Evolutionary conservation across 352 stramenopile genomes (phyloP), one percentile per base, ranked within the genome.

Genomic region (Phytophthora sp.): DNA sequence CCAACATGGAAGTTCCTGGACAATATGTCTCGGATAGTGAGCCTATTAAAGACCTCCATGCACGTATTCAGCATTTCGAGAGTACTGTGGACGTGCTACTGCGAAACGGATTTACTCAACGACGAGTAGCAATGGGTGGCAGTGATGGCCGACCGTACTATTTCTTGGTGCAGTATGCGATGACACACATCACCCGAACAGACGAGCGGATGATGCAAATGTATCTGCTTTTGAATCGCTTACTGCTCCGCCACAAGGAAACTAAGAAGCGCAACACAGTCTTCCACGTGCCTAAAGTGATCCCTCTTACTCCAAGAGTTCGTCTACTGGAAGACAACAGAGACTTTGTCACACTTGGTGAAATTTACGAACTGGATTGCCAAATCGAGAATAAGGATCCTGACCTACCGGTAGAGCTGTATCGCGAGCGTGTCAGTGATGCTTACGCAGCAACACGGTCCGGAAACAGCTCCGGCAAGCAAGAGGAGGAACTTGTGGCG

Each of bases 181-280:
- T 96, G 82, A 96, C 92, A 18, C 89, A 98, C 74, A 94, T 96
- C 46, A 98, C 92, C 18, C 88, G 90, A 34, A 97, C 88, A n/a
- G 92, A 98, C 70, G 91, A 97, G 69, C 84, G 92, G n/a, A 95
- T 97, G 77, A 94, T 95, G 75, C 92, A 98, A 54, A 93, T 98
- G 87, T 95, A 97, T 66, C 58, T 95, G 44, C 69, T 98, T 60
- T 66, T 97, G 30, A 97, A 96, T 59, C 81, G 88, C 13, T 56
- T 97, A 37, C 55, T 97, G 7, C 56, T 88, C 30, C 85, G 86
- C 9, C 85, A 97, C 72, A 93, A 96, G 57, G 84, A 96, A 62
- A 95, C 91, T 10, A 86, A 91, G 44, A 88, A 92, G 27, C 85
- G 89, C 35, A 92, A 97, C 62, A 80, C 94, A 4, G 75, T 90